phyloP scores from a whole-genome alignment of 805 yeast genomes.

The Candida sithepensis region DNA sequence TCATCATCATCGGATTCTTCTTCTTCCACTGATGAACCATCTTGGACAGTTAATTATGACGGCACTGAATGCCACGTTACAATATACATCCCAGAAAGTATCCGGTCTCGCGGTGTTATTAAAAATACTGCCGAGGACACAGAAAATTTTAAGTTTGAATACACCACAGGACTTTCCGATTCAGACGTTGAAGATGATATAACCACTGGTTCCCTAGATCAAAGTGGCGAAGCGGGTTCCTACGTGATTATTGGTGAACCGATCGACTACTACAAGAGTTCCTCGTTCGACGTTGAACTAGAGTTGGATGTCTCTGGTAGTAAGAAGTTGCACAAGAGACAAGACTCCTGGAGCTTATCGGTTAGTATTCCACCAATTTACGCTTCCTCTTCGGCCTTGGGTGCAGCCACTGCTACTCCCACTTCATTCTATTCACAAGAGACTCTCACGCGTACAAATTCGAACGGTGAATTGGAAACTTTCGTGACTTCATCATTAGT shows the following conservation, averaged over 20 bases:
- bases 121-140: neutral
- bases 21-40: neutral
- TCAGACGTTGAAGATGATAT: neutral
- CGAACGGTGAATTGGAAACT: neutral
- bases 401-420: neutral
- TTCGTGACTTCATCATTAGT: neutral
- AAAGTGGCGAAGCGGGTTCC: neutral
- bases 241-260: slow-evolving; percentile 1
- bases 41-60: neutral
- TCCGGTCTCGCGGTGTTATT: neutral
- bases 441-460: neutral
- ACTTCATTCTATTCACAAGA: neutral
- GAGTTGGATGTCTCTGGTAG: neutral
- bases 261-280: neutral
- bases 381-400: neutral
- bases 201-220: neutral
- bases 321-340: neutral
- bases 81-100: neutral
- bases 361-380: neutral
- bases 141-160: neutral
- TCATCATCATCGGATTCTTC: neutral
- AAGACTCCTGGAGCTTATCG: neutral
- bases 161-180: neutral
- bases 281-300: neutral
- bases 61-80: neutral